Evolutionary conservation across 2,329 filamentous ascomycete species (phyloP), one percentile per base, ranked within the genome.

Genomic region (Eurotiales sp.): DNA sequence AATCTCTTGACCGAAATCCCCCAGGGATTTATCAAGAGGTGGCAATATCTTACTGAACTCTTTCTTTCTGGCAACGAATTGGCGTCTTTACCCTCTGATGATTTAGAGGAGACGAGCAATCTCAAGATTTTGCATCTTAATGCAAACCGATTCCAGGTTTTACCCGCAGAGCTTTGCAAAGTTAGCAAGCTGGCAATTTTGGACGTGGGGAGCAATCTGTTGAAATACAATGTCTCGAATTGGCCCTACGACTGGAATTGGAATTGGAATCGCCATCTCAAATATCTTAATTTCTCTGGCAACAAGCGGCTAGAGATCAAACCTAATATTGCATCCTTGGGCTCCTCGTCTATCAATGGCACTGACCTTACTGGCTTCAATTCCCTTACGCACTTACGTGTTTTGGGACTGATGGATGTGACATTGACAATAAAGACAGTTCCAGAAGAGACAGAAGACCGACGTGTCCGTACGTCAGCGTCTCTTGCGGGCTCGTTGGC

Each of bases 171-270:
- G 66, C 85, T 99, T 44, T 95, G 90, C 55, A 90, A 96, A 68
- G 90, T 96, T 40, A 88, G 90, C 71, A 93, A 93, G 69, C 80
- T 99, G 22, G 86, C 90, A 4, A 87, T 96, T 45, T 78, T 99
- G 46, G 93, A 99, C 70, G 95, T 95, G 56, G 92, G 91, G 55
- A 96, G 88, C 77, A 99, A 99, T 65, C 85, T 83, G 19, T 77
- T 99, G 52, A 99, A 97, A 70, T 99, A 99, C 79, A 99, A 99
- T 66, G 95, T 99, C 43, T 93, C 90, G 25, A 99, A 99, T 64
- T 96, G 95, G 78, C 93, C 92, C 0, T 99, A 99, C 66, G 93
- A 99, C 67, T 99, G 93, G 93, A 99, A 99, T 63, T 99, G 93
- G 93, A 97, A 97, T 64, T 88, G 93, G 78, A 99, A 99, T 63